Evolutionary conservation across 1,284 basidiomycete genomes (phyloP), one percentile per base, ranked within the genome.

Genomic region (Inonotus hispidus): DNA sequence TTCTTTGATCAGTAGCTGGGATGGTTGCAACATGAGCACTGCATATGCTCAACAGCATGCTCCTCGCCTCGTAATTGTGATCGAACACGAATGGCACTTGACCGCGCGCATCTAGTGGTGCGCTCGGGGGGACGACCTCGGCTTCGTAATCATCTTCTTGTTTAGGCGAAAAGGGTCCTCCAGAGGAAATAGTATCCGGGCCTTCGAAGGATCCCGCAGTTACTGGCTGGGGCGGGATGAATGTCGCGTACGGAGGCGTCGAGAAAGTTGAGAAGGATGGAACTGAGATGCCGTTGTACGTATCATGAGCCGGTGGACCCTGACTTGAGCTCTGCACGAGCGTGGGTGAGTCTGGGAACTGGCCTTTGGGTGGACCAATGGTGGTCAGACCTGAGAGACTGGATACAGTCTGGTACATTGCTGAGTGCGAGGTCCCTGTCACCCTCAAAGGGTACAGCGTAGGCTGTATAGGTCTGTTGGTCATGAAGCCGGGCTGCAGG

Each of bases 11-110:
- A n/a, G n/a, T n/a, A n/a, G n/a, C n/a, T n/a, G n/a, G n/a, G n/a
- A n/a, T n/a, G n/a, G n/a, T n/a, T n/a, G n/a, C n/a, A n/a, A n/a
- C n/a, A n/a, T n/a, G n/a, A n/a, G n/a, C n/a, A n/a, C n/a, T n/a
- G n/a, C n/a, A n/a, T n/a, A n/a, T n/a, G n/a, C n/a, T n/a, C n/a
- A n/a, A n/a, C n/a, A 57, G 43, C 10, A 47, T 53, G 32, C 49
- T 60, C 21, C 56, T 58, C 29, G 53, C 54, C 47, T 63, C 62
- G 29, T 58, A 58, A 21, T 39, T 59, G 3, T 43, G 45, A 39
- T 63, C 62, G 29, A 63, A 60, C n/a, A 63, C 49, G 55, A 63
- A 63, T 13, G 62, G 62, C 14, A 59, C 61, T 41, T 62, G 56
- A 10, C 61, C 61, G 39, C 56, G 56, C 8, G 52, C 49, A 43